Evolutionary conservation across 257 asterid genomes (phyloP), one percentile per base, ranked within the genome.

Genomic region (Solanum okadae): DNA sequence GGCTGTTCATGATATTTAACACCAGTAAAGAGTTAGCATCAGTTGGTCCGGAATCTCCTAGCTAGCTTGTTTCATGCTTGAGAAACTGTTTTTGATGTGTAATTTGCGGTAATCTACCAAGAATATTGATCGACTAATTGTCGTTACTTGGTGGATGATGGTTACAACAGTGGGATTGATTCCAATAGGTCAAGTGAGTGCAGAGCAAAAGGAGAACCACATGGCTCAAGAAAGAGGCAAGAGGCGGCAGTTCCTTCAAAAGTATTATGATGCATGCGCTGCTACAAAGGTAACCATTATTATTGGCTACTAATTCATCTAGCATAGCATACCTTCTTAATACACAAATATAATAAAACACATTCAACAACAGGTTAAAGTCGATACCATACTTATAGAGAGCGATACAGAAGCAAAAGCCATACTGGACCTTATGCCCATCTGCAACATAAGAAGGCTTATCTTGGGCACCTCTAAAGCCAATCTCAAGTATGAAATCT

Each of bases 361-460:
- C 16, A 73, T 35, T 34, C 18, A 35, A 72, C 49, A 77, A 49
- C 37, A 94, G 98, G 94, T 94, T 22, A 91, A 93, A 88, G 98
- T 88, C 87, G 99, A 96, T 29, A 94, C 98, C 68, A 89, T 95
- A 87, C 91, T 94, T 8, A 90, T 96, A 9, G 99, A 96, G 88
- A 94, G 96, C 81, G 96, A 96, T 33, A 76, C 71, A 91, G 98
- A 95, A 90, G 96, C 93, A 63, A 93, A 93, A 86, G 96, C 98
- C 1, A 91, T 96, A 91, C 72, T 94, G 59, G 97, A 94, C 87
- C 98, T 96, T 92, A 94, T 96, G 86, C 96, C 96, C 49, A 90
- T 95, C 85, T 95, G 95, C 92, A 92, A 94, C 91, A 93, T 96
- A 3, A 93, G 88, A 44, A 95, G 88, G 83, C 92, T 96, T 49